phyloP scores from a whole-genome alignment of 1,284 basidiomycete genomes.

The Tilletia caries region DNA sequence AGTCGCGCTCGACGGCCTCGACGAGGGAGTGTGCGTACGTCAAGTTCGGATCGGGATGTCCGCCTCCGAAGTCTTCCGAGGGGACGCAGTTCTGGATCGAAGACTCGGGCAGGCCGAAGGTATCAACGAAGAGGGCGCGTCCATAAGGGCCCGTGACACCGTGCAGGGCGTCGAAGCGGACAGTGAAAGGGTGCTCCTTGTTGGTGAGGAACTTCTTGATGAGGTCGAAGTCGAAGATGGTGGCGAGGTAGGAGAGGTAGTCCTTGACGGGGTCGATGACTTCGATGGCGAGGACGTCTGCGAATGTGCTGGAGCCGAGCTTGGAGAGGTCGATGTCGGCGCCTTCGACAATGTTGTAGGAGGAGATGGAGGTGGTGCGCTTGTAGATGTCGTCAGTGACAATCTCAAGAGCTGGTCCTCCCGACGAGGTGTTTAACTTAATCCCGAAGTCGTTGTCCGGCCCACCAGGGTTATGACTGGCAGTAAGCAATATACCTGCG shows the following conservation, averaged over 20 bases:
- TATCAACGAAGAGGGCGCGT: constrained; percentile 76
- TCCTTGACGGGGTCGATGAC: constrained; percentile 92
- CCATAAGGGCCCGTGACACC: constrained; percentile 98
- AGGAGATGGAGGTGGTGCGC: constrained; percentile 77
- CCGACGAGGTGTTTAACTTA: constrained; percentile 97
- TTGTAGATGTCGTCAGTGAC: constrained; percentile 92
- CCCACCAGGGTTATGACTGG: constrained; percentile 95
- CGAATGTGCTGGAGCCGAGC: constrained; percentile 71
- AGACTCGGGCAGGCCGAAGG: constrained; percentile 73
- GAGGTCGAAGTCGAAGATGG: constrained; percentile 89
- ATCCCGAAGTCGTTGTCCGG: constrained; percentile 97
- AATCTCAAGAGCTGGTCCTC: constrained; percentile 90
- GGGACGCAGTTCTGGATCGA: constrained; percentile 89
- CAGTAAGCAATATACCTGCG: constrained; percentile 96
- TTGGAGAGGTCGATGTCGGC: constrained; percentile 77
- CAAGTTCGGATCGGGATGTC: constrained; percentile 96
- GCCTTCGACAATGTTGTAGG: constrained; percentile 80
- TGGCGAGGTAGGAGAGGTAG: constrained; percentile 77
- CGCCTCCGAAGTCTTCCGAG: constrained; percentile 90
- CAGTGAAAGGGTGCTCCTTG: constrained; percentile 62
- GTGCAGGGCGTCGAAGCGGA: constrained; percentile 92
- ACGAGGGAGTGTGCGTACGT: constrained; percentile 95
- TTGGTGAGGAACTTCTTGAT: constrained; percentile 84
- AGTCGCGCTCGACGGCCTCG: constrained; percentile 79
- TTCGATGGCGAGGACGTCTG: constrained; percentile 69